Percentiles rank a stretch among this genome's conserved stretches.
phyloP scores from a whole-genome alignment of 139 green algal species.

The Trebouxia sp. region DNA sequence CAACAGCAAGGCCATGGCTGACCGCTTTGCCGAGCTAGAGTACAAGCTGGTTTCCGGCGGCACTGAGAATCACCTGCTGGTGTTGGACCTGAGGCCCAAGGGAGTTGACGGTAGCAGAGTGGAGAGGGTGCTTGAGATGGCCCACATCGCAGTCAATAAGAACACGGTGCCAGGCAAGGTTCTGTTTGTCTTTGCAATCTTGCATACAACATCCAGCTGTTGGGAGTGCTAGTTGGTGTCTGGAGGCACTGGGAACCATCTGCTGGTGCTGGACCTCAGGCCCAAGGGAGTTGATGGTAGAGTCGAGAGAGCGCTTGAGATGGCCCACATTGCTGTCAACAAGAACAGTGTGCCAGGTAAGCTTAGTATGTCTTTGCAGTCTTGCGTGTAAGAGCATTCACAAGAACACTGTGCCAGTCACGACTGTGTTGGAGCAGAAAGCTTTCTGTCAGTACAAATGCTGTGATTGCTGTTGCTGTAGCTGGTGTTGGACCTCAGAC shows the following conservation, averaged over 20 bases:
- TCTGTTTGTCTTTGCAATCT: too few relatives aligned
- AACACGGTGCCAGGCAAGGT: slow-evolving; percentile 98
- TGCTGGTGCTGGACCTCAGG: slow-evolving; percentile 94
- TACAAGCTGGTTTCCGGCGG: slow-evolving; percentile 89
- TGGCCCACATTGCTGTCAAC: slow-evolving; percentile 90
- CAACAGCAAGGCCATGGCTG: slow-evolving; percentile 76
- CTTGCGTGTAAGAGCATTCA: too few relatives aligned
- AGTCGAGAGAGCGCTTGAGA: slow-evolving; percentile 91
- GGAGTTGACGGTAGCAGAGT: slow-evolving; percentile 92
- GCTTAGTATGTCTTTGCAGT: not conserved
- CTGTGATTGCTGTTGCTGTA: too few relatives aligned
- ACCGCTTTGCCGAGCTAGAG: slow-evolving; percentile 73
- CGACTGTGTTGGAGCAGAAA: too few relatives aligned
- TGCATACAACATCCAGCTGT: too few relatives aligned
- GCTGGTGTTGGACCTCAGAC: slow-evolving; percentile 93
- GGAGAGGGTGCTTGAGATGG: slow-evolving; percentile 93
- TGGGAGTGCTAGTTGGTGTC: slow-evolving; percentile 91
- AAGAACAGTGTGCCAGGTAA: slow-evolving; percentile 39
- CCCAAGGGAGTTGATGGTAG: slow-evolving; percentile 89
- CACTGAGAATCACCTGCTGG: slow-evolving; percentile 97
- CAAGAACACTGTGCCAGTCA: too few relatives aligned
- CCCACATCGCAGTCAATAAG: slow-evolving; percentile 99
- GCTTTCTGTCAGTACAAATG: too few relatives aligned
- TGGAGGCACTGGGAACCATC: slow-evolving; percentile 95
- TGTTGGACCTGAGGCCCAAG: slow-evolving; percentile 91